Percentiles rank a stretch among this genome's conserved stretches.
Evolutionary conservation across 2,329 filamentous ascomycete genomes (phyloP).

Genomic region (Arthrobotrys pseudoclavata): DNA sequence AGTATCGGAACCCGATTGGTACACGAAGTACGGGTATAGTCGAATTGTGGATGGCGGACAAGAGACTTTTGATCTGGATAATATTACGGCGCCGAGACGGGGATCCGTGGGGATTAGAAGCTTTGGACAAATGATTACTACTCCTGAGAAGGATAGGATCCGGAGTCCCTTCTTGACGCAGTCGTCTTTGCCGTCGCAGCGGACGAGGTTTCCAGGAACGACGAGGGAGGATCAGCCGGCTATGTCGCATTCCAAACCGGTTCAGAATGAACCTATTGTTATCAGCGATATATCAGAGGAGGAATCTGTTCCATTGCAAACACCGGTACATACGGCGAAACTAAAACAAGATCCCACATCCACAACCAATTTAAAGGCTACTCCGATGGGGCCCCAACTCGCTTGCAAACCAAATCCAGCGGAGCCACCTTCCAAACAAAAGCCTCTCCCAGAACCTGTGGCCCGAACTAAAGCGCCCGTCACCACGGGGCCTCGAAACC

Average conservation of each 20-base stretch:
- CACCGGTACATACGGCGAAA: not conserved
- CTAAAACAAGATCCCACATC: not conserved
- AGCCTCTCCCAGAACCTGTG: not conserved
- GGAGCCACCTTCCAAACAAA: not conserved
- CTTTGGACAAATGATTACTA: constrained; percentile 1
- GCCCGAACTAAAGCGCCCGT: not conserved
- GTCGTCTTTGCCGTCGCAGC: not conserved
- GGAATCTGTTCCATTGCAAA: not conserved
- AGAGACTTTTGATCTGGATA: constrained; percentile 46
- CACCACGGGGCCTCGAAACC: not conserved
- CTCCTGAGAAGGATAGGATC: constrained; percentile 8
- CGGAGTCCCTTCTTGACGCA: constrained; percentile 6
- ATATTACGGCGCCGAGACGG: constrained; percentile 5
- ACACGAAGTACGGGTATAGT: constrained; percentile 50
- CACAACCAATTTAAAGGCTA: not conserved
- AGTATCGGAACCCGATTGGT: constrained; percentile 35
- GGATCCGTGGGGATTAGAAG: not conserved
- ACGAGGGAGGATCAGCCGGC: not conserved
- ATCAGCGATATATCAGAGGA: not conserved
- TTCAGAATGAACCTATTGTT: not conserved
- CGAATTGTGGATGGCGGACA: constrained; percentile 26
- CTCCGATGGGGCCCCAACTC: not conserved
- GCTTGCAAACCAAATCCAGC: not conserved
- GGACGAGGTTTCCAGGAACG: not conserved
- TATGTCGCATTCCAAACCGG: not conserved